These are phyloP conservation scores for Ophiocordyceps camponoti-floridani DNA, from an alignment of 2,329 filamentous ascomycete species.

Conservation along the genomic window DNA sequence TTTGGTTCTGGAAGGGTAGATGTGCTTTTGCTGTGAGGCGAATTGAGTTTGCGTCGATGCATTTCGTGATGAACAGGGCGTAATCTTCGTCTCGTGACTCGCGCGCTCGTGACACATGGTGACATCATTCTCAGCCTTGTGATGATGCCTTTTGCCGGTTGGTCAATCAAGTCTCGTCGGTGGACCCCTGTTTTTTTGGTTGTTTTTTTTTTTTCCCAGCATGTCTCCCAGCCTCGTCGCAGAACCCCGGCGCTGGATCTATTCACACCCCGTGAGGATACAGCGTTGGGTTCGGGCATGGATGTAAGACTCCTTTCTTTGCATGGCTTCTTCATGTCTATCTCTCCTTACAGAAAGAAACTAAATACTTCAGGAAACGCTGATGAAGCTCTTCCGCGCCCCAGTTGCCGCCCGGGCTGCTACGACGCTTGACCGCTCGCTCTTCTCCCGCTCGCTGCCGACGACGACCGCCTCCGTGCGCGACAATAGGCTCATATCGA, in stretches of 20 bases:
- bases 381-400: constrained; percentile 50
- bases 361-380: no score
- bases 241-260: background rate
- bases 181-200: background rate
- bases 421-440: constrained; percentile 61
- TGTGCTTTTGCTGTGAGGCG: no score
- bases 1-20: background rate
- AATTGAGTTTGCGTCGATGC: background rate
- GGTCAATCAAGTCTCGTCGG: background rate
- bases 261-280: background rate
- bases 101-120: background rate
- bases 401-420: constrained; percentile 60
- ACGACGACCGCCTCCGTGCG: constrained; percentile 63
- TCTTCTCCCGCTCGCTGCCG: constrained; percentile 63
- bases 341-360: background rate
- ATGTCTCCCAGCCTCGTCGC: constrained; percentile 10
- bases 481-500: constrained; percentile 57
- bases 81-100: background rate
- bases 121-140: constrained; percentile 2
- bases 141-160: background rate
- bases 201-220: background rate
- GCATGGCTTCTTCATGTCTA: background rate
- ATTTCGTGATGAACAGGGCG: background rate
- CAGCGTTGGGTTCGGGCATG: constrained; percentile 5
- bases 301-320: constrained; percentile 8